These are phyloP conservation scores for Suillus clintonianus DNA, from an alignment of 768 basidiomycete genomes.

Conservation along the genomic window DNA sequence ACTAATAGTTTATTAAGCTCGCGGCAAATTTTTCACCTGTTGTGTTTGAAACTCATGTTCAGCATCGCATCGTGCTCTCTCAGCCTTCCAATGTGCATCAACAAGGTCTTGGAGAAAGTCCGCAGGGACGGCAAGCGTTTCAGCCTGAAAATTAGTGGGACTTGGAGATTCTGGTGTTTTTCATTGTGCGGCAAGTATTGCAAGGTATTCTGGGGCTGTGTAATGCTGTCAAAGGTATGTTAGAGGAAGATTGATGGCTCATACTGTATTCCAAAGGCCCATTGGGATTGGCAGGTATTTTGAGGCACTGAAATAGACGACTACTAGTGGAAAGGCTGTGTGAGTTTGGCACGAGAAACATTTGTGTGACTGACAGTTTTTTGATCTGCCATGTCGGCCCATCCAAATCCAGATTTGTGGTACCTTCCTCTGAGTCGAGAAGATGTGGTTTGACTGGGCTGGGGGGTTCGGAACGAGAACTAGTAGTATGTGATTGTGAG, in stretches of 20 bases:
- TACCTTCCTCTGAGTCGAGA: background rate
- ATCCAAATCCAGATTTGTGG: background rate
- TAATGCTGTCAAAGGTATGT: background rate
- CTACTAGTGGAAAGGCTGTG: background rate
- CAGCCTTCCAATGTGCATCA: background rate
- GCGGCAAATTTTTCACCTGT: background rate
- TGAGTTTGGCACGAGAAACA: too few species aligned
- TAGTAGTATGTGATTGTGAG: background rate
- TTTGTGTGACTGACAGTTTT: background rate
- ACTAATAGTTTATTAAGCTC: background rate
- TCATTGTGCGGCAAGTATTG: background rate
- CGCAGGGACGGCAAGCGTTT: background rate
- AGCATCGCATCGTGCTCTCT: background rate
- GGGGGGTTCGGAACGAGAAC: background rate
- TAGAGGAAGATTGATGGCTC: background rate
- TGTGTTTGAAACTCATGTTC: background rate
- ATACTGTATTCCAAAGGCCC: background rate
- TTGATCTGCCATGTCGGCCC: too few species aligned
- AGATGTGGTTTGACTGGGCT: background rate
- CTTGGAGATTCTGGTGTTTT: background rate
- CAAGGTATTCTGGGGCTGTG: background rate
- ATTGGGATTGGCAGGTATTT: background rate
- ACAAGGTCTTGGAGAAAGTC: background rate
- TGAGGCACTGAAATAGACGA: background rate
- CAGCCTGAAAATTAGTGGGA: background rate